Conservation (phyloP, 1,284 basidiomycete genomes). For the Apiotrichum veenhuisii region DNA sequence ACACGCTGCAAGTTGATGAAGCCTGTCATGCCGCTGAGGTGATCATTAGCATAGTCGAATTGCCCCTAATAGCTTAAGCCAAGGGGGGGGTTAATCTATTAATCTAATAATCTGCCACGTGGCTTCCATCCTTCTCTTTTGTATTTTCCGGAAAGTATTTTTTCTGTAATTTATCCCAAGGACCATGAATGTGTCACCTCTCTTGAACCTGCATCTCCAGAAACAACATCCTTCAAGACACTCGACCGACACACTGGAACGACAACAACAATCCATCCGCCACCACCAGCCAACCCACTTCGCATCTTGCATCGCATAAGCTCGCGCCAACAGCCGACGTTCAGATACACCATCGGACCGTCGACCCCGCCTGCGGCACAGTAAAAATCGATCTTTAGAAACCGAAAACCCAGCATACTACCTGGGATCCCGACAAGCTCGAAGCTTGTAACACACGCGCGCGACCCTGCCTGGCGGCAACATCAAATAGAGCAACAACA, state of each 20-base stretch:
- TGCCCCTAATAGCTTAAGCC: too few relatives aligned
- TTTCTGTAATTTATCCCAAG: neutral
- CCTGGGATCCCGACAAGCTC: too few relatives aligned
- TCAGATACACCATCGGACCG: neutral
- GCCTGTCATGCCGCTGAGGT: too few relatives aligned
- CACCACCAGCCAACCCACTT: neutral
- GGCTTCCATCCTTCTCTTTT: too few relatives aligned
- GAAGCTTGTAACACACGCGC: neutral
- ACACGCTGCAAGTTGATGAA: too few relatives aligned
- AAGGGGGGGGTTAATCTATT: neutral
- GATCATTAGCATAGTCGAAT: too few relatives aligned
- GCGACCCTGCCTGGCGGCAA: conserved; percentile 23
- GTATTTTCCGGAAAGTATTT: neutral
- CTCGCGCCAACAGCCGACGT: too few relatives aligned
- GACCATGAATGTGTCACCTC: neutral
- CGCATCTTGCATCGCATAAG: neutral
- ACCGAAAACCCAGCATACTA: neutral
- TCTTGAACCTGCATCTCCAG: neutral
- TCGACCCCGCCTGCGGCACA: neutral
- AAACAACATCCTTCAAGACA: neutral
- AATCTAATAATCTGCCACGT: neutral
- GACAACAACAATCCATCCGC: neutral
- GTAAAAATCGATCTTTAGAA: neutral
- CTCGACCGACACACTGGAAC: neutral
- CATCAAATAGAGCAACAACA: neutral